Evolutionary conservation across 2,329 filamentous ascomycete species (phyloP).

Genomic region (Fusarium dimerum): DNA sequence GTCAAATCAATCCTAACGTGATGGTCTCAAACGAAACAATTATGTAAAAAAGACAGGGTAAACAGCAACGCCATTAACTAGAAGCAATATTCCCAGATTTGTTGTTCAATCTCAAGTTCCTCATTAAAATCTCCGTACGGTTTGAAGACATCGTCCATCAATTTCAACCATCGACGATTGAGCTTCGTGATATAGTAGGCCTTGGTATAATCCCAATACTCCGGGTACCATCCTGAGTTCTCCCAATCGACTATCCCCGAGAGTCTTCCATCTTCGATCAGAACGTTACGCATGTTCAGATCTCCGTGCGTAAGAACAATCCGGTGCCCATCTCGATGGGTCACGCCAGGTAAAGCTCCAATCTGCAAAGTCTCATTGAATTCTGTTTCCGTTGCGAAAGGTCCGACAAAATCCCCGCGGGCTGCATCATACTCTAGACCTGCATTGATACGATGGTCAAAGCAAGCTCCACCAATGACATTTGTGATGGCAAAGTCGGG

Average conservation of each 20-base stretch:
- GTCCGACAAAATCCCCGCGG: constrained; percentile 4
- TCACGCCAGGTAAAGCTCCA: background rate
- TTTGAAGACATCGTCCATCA: background rate
- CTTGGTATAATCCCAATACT: constrained; percentile 29
- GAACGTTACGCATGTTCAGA: constrained; percentile 30
- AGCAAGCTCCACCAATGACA: background rate
- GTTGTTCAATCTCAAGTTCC: background rate
- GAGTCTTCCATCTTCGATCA: constrained; percentile 28
- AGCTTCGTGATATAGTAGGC: constrained; percentile 10
- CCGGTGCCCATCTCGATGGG: constrained; percentile 2
- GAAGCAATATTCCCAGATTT: background rate
- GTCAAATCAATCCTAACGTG: too few species aligned
- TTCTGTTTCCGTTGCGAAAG: constrained; percentile 10
- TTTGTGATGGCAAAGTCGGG: background rate
- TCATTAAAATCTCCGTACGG: background rate
- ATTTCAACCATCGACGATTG: background rate
- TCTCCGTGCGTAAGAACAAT: constrained; percentile 46
- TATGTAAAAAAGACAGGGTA: too few species aligned
- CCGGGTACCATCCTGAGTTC: constrained; percentile 24
- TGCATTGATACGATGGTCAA: background rate
- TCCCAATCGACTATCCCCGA: constrained; percentile 32
- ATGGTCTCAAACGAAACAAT: too few species aligned
- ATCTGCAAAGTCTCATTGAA: constrained; percentile 9
- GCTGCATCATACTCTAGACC: background rate
- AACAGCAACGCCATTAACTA: too few species aligned